Evolutionary conservation across 257 asterid genomes (phyloP), one percentile per base, ranked within the genome.

Genomic region (Scutellaria baicalensis): DNA sequence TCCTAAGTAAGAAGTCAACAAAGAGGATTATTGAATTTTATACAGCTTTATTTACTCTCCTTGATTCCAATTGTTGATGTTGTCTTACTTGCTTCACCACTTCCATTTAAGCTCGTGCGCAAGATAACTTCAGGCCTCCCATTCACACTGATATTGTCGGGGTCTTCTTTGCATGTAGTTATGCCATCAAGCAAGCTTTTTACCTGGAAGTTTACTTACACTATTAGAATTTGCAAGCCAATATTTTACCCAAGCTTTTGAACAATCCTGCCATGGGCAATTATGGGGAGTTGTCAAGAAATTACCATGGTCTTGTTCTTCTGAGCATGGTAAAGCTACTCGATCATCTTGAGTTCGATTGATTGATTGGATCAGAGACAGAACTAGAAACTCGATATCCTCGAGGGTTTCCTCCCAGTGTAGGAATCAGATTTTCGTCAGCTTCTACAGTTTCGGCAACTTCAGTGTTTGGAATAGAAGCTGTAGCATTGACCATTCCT

Each of bases 401-500:
- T 27, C 33, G 33, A 27, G 33, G 2, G 33, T 27, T 27, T 27
- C 33, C 33, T 2, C 33, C 33, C 33, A 59, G 48, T 38, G 68
- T 62, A 50, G 75, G 64, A 71, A 63, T 10, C 70, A 39, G 81
- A 51, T 56, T 44, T 62, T 68, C 76, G 39, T 54, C 85, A 20
- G 65, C 64, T 60, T 75, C 58, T 6, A 48, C 54, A 52, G 73
- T 9, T 79, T 72, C 73, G 40, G 47, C 73, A 42, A 61, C 50
- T 21, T 56, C 72, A 27, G 49, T 49, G 48, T 31, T 55, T 14
- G 66, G 74, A 61, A 44, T 64, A 54, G 70, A 59, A 17, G 71
- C 9, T 66, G 71, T 36, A 48, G 61, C 50, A 49, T 66, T 35
- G 23, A 50, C 11, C 43, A 75, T 59, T 10, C 45, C 44, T n/a